Evolutionary conservation across 2,329 filamentous ascomycete species (phyloP), one percentile per base, ranked within the genome.

Genomic region (Catunica adiposa): DNA sequence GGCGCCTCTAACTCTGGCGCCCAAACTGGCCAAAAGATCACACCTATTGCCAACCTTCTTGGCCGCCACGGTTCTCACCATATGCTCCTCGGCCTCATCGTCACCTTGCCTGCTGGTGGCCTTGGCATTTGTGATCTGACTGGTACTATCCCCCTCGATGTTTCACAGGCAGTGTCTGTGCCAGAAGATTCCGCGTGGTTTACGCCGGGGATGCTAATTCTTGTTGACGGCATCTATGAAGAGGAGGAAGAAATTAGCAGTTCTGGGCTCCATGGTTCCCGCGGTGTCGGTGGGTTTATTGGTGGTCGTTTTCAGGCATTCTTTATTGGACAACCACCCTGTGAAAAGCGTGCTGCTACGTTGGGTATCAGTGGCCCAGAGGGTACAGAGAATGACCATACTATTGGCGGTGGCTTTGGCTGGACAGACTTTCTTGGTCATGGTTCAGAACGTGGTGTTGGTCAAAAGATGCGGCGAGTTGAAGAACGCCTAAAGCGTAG

Each of bases 361-460:
- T 72, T 96, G 2, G 89, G 89, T 8, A 79, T 85, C 52, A 78
- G 74, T 56, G 77, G 74, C 15, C 74, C 71, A 1, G 77, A 81
- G 22, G 73, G 74, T n/a, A 25, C n/a, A 22, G 74, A 75, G 9
- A 69, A 72, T 20, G 76, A 79, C 58, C 73, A 79, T 59, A 81
- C 78, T 40, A 79, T 85, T 44, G 84, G 83, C 26, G 86, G 86
- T 57, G 87, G 86, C 0, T 96, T 97, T 64, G 92, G 92, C 46
- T 98, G 92, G 89, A 89, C 95, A 54, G 92, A 97, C 67, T 98
- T 97, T 64, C 73, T 97, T 1, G 92, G 90, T 4, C 79, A 92
- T 1, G 90, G 90, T 37, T 94, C 88, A 63, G 88, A 95, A 66
- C 83, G 89, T 48, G 89, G 88, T 5, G 79, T 84, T 1, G 89